Conservation (phyloP, 371 early-diverging fungal genomes). For the Mucor racemosus region DNA sequence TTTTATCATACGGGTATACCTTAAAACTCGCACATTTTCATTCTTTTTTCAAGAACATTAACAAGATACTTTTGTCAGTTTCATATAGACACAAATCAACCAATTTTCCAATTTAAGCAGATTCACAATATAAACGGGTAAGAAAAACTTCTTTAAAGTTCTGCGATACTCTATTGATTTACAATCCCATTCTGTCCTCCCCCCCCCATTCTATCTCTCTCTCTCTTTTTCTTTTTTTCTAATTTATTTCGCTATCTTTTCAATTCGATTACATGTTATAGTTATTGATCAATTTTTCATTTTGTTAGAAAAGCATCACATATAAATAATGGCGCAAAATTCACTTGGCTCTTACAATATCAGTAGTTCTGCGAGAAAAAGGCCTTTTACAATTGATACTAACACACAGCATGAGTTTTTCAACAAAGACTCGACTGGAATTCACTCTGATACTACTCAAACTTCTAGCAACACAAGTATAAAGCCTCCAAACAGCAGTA, state of each 20-base stretch:
- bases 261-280: not conserved
- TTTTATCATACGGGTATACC: not conserved
- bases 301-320: not conserved
- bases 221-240: not conserved
- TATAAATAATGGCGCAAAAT: not conserved
- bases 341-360: not conserved
- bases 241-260: not conserved
- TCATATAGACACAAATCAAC: not conserved
- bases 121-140: not conserved
- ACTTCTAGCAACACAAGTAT: not conserved
- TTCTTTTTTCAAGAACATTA: not conserved
- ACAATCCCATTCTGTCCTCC: not conserved
- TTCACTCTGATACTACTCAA: not conserved
- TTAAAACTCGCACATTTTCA: not conserved
- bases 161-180: not conserved
- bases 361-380: not conserved
- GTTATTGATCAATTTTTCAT: not conserved
- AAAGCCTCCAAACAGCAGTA: not conserved
- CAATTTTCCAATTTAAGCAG: not conserved
- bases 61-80: not conserved
- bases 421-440: not conserved
- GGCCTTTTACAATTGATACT: not conserved
- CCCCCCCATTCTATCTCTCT: not conserved
- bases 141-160: conserved; percentile 5
- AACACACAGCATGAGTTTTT: not conserved